Conservation (phyloP, 441 rosid species). For the Aleurites moluccanus region DNA sequence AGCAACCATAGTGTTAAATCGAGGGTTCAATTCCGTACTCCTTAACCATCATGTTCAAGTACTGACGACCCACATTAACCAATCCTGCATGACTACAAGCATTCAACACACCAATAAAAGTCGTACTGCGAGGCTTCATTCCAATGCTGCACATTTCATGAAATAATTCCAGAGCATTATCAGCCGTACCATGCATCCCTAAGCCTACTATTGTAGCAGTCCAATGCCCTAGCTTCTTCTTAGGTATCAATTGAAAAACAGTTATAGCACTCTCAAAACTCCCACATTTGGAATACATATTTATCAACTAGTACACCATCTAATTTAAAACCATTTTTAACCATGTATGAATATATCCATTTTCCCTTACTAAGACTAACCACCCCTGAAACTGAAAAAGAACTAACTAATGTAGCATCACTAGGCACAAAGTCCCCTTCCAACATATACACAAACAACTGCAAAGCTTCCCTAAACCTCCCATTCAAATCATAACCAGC, state of each 20-base stretch:
- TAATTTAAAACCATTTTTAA: slow-evolving; percentile 38
- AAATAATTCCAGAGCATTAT: slow-evolving; percentile 47
- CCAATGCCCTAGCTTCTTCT: slow-evolving; percentile 55
- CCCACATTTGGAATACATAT: slow-evolving; percentile 76
- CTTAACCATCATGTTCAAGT: slow-evolving; percentile 53
- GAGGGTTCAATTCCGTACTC: slow-evolving; percentile 47
- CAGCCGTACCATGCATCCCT: slow-evolving; percentile 58
- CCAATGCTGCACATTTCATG: slow-evolving; percentile 46
- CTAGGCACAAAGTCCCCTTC: slow-evolving; percentile 37
- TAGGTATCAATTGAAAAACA: slow-evolving; percentile 45
- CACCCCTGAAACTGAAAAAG: slow-evolving; percentile 59
- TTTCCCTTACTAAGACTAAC: slow-evolving; percentile 50
- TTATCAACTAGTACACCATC: slow-evolving; percentile 51
- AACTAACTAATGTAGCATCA: slow-evolving; percentile 50
- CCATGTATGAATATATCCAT: slow-evolving; percentile 38
- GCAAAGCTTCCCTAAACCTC: slow-evolving; percentile 52
- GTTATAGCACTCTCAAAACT: slow-evolving; percentile 49
- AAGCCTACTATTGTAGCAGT: slow-evolving; percentile 70
- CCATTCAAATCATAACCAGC: slow-evolving; percentile 57
- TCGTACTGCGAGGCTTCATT: slow-evolving; percentile 53
- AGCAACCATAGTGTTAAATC: slow-evolving; percentile 59
- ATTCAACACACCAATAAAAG: slow-evolving; percentile 60
- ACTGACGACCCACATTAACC: slow-evolving; percentile 51
- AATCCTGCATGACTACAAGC: slow-evolving; percentile 73
- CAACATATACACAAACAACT: slow-evolving; percentile 51